These are phyloP conservation scores for Candida boleticola DNA, from an alignment of 805 yeast genomes.

Conservation along the genomic window DNA sequence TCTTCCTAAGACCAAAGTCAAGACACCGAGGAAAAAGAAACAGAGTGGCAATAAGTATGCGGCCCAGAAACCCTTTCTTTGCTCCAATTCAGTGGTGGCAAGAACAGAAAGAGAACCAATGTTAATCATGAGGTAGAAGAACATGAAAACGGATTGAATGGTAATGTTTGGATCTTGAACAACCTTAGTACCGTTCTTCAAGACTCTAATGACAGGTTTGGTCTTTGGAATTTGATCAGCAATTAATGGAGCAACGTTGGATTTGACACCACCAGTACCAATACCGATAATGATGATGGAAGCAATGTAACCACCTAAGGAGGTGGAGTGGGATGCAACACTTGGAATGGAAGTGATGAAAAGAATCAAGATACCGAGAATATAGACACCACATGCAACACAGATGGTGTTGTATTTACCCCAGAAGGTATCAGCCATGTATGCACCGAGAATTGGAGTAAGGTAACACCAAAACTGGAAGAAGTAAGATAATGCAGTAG, in stretches of 20 bases:
- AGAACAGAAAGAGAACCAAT: slow-evolving; percentile 72
- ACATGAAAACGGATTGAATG: slow-evolving; percentile 70
- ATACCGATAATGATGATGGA: slow-evolving; percentile 63
- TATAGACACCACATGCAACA: slow-evolving; percentile 56
- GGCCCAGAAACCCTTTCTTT: slow-evolving; percentile 66
- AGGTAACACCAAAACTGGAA: slow-evolving; percentile 82
- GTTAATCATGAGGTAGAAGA: slow-evolving; percentile 75
- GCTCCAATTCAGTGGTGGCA: slow-evolving; percentile 74
- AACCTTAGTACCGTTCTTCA: slow-evolving; percentile 40
- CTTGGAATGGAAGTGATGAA: slow-evolving; percentile 70
- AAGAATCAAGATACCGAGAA: slow-evolving; percentile 59
- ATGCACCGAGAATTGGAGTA: slow-evolving; percentile 77
- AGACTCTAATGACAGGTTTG: slow-evolving; percentile 34
- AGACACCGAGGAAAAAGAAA: slow-evolving; percentile 51
- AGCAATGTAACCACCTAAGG: slow-evolving; percentile 61
- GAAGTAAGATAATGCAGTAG: slow-evolving; percentile 70
- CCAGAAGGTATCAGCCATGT: slow-evolving; percentile 68
- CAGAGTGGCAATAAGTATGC: slow-evolving; percentile 71
- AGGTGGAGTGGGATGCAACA: slow-evolving; percentile 46
- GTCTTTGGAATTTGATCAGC: slow-evolving; percentile 57
- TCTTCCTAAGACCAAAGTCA: slow-evolving; percentile 52
- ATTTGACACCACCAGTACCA: slow-evolving; percentile 80
- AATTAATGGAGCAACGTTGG: slow-evolving; percentile 71
- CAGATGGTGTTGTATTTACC: slow-evolving; percentile 72
- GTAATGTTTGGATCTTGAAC: slow-evolving; percentile 64